Percentiles rank a stretch among this genome's conserved stretches.
Conservation (phyloP, 176 grass and related monocot species). For the Carex scoparia region DNA sequence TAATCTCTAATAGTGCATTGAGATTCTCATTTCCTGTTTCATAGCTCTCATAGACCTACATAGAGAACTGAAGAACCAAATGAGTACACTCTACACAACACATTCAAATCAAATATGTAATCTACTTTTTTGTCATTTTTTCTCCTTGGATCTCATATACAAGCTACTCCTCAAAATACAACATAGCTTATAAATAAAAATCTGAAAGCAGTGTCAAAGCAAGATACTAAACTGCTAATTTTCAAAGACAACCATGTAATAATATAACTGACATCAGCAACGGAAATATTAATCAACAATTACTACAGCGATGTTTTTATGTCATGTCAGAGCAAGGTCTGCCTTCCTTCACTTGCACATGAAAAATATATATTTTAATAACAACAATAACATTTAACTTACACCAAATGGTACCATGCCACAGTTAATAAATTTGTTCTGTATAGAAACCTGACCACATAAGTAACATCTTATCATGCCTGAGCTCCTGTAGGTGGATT, state of each 20-base stretch:
- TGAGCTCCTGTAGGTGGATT: constrained; percentile 75
- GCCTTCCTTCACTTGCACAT: constrained; percentile 19
- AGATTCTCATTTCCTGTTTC: neutral
- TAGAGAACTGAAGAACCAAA: neutral
- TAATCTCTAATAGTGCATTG: neutral
- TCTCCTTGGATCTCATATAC: neutral
- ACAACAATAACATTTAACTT: constrained; percentile 16
- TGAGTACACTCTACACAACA: neutral
- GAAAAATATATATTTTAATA: constrained; percentile 16
- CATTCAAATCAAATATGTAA: neutral
- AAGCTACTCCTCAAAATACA: neutral
- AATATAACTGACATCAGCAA: constrained; percentile 19
- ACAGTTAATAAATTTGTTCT: constrained; percentile 9
- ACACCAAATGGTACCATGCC: constrained; percentile 16
- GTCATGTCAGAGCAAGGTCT: constrained; percentile 28
- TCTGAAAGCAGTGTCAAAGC: neutral
- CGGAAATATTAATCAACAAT: constrained; percentile 25
- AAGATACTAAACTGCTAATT: neutral
- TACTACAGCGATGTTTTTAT: constrained; percentile 31
- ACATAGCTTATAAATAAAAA: neutral
- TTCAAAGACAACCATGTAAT: constrained; percentile 3
- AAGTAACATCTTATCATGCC: constrained; percentile 40
- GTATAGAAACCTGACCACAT: constrained; percentile 14
- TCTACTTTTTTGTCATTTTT: neutral
- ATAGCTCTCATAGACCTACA: neutral